phyloP scores from a whole-genome alignment of 2,329 filamentous ascomycete genomes.

The Hirsutella thompsonii region DNA sequence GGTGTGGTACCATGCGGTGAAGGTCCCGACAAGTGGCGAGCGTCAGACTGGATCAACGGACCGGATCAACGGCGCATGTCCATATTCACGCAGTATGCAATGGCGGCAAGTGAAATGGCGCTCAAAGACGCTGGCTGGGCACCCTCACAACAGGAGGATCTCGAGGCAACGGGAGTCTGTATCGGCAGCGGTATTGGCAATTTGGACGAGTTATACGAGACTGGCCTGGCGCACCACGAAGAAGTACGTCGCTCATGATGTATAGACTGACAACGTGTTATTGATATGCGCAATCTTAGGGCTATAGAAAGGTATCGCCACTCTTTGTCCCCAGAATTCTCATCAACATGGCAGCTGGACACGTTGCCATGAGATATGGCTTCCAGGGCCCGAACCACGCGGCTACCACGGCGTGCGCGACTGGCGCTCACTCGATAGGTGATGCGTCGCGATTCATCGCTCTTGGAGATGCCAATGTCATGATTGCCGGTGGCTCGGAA shows the following conservation, averaged over 20 bases:
- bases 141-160: constrained; percentile 44
- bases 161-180: constrained; percentile 75
- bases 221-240: constrained; percentile 61
- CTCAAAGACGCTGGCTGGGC: constrained; percentile 71
- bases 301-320: constrained; percentile 86
- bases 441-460: constrained; percentile 88
- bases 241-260: constrained; percentile 39
- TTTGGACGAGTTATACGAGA: constrained; percentile 78
- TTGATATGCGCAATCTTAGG: constrained; percentile 32
- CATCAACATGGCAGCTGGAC: constrained; percentile 89
- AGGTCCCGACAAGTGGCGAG: constrained; percentile 32
- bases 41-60: constrained; percentile 39
- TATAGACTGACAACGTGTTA: not conserved
- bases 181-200: constrained; percentile 94
- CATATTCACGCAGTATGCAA: constrained; percentile 81
- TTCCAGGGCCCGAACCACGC: constrained; percentile 88
- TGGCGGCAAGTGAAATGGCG: constrained; percentile 78
- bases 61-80: constrained; percentile 67
- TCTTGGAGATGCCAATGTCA: constrained; percentile 84
- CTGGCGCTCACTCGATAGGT: constrained; percentile 85
- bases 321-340: constrained; percentile 86
- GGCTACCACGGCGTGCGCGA: constrained; percentile 89
- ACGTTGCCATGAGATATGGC: constrained; percentile 85
- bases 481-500: constrained; percentile 92
- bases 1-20: constrained; percentile 55